Evolutionary conservation across 257 asterid genomes (phyloP), one percentile per base, ranked within the genome.

Genomic region (Datura wrightii): DNA sequence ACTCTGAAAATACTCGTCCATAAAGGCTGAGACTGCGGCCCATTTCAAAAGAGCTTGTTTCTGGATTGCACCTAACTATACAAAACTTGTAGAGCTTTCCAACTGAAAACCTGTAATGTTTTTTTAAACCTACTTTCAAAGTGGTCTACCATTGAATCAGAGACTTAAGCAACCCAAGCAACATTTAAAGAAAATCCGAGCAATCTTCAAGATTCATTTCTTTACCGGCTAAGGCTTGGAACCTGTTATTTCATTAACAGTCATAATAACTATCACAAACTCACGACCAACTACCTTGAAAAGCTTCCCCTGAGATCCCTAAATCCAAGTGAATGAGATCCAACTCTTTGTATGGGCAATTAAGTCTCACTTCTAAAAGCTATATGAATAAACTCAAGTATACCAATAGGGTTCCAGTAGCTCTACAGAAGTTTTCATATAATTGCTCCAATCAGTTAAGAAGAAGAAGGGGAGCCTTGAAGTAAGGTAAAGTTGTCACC

Each of bases 111-210:
- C 74, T 5, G 41, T 13, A 6, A 36, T 39, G 4, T 39, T 66
- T 42, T 39, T 42, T 8, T 8, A 16, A 16, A 42, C 37, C 79
- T 70, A 36, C 55, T 70, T 42, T 41, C 15, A 8, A 70, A 70
- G 8, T 41, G 31, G 24, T 70, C 34, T 4, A 70, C 34, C 53
- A 41, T 69, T 8, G 79, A 39, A 69, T 41, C 15, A 16, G 34
- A 39, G 44, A 74, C 60, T 6, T 72, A 11, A 74, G 80, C 10
- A 55, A 62, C 16, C 16, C 70, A 62, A 9, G 70, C 41, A 74
- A 76, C 31, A 44, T 76, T 24, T 11, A 54, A 80, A 39, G 53
- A 11, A 79, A 10, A 54, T 84, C 80, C 63, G n/a, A 24, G 44
- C 0, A 1, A 60, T 39, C 63, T 19, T 56, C 48, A 54, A 36